Evolutionary conservation across 768 basidiomycete genomes (phyloP).

Genomic region (Piloderma croceum): DNA sequence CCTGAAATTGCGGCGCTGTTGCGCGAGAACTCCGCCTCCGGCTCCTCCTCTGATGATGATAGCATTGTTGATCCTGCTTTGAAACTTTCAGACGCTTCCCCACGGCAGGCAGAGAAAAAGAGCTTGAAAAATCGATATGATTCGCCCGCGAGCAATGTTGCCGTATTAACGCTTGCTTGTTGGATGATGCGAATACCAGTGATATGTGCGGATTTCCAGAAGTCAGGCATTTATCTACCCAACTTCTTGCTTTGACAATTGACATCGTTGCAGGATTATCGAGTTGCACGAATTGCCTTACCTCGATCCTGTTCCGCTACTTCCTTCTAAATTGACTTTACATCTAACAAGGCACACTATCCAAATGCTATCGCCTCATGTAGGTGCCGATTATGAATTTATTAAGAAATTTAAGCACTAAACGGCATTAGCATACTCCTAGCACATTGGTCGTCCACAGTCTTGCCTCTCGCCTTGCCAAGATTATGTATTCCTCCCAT

Average conservation of each 20-base stretch:
- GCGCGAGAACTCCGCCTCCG: conserved; percentile 32
- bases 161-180: conserved; percentile 67
- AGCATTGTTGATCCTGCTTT: conserved; percentile 4
- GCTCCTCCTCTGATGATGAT: conserved; percentile 20
- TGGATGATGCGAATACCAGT: conserved; percentile 79
- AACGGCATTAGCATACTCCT: conserved; percentile 55
- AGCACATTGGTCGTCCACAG: conserved; percentile 49
- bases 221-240: conserved; percentile 36
- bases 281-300: conserved; percentile 77
- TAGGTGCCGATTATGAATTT: conserved; percentile 31
- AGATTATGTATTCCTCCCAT: conserved; percentile 45
- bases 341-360: conserved; percentile 72
- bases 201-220: conserved; percentile 67
- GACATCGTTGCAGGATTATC: conserved; percentile 47
- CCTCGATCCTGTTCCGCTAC: conserved; percentile 58
- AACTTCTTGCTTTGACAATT: conserved; percentile 4
- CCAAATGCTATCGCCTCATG: conserved; percentile 65
- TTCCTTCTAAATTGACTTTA: conserved; percentile 54
- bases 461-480: conserved; percentile 59
- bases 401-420: conserved; percentile 10
- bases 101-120: conserved; percentile 7
- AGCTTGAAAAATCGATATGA: conserved; percentile 27
- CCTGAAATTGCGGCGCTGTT: conserved; percentile 34
- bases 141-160: conserved; percentile 47
- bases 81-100: conserved; percentile 3